These are phyloP conservation scores for Cutaneotrichosporon cutaneum DNA, from an alignment of 1,284 basidiomycete species.

Conservation along the genomic window DNA sequence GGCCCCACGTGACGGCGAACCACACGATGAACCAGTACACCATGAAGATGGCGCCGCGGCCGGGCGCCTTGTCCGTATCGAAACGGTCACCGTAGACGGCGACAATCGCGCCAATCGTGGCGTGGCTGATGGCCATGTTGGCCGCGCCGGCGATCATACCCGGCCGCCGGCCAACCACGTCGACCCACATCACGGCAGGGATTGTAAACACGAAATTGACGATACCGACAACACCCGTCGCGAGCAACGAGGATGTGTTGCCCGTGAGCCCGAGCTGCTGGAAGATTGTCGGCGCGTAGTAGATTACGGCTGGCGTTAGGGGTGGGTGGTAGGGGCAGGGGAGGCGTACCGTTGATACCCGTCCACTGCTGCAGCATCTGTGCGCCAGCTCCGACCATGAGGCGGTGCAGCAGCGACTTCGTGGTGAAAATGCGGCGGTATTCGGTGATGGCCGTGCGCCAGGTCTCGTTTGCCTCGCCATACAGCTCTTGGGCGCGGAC, in stretches of 20 bases:
- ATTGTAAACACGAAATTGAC: constrained; percentile 55
- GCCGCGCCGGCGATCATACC: constrained; percentile 45
- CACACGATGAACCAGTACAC: constrained; percentile 46
- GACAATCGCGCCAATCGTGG: constrained; percentile 46
- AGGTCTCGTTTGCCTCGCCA: constrained; percentile 39
- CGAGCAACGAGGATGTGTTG: constrained; percentile 64
- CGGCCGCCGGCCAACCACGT: constrained; percentile 49
- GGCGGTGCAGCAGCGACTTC: constrained; percentile 42
- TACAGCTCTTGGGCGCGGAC: constrained; percentile 56
- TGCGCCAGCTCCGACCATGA: constrained; percentile 48
- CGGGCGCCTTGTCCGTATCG: constrained; percentile 20
- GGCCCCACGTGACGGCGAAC: constrained; percentile 51
- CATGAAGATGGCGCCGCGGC: constrained; percentile 23
- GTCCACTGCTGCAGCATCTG: constrained; percentile 52
- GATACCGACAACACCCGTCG: constrained; percentile 79
- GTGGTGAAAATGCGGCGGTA: constrained; percentile 49
- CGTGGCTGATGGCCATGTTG: constrained; percentile 50
- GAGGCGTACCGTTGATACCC: constrained; percentile 38
- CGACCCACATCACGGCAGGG: constrained; percentile 50
- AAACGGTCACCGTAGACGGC: constrained; percentile 23
- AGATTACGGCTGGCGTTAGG: constrained; percentile 21
- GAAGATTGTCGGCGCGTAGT: constrained; percentile 19
- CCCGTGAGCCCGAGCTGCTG: constrained; percentile 25
- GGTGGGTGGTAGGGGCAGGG: background rate
- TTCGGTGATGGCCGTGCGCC: constrained; percentile 38